phyloP scores from a whole-genome alignment of 2,329 filamentous ascomycete genomes.

The Beauveria rudraprayagi region DNA sequence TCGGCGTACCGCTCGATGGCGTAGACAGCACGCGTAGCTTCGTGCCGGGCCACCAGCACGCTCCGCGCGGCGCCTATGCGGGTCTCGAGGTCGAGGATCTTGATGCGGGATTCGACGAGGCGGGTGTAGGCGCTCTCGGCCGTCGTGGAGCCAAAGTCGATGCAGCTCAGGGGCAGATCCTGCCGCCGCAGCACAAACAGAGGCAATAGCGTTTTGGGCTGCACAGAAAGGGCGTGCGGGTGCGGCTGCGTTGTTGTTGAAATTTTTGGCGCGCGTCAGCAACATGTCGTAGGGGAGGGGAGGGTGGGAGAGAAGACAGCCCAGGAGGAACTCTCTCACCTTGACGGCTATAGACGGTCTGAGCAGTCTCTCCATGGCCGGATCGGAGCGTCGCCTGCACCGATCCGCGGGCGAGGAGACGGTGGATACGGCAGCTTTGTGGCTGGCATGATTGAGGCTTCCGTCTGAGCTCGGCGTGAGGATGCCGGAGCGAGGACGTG shows the following conservation, averaged over 20 bases:
- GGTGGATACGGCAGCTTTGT: conserved; percentile 21
- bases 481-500: conserved; percentile 37
- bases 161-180: conserved; percentile 49
- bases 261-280: background rate
- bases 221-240: conserved; percentile 43
- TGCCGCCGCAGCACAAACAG: conserved; percentile 56
- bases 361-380: conserved; percentile 44
- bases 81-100: conserved; percentile 54
- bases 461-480: conserved; percentile 33
- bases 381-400: conserved; percentile 29
- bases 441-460: conserved; percentile 22
- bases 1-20: conserved; percentile 57
- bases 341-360: conserved; percentile 44
- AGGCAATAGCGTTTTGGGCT: conserved; percentile 49
- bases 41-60: conserved; percentile 54
- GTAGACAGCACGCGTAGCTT: conserved; percentile 46
- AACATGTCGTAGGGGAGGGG: background rate
- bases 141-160: conserved; percentile 47
- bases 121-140: conserved; percentile 45
- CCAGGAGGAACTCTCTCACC: conserved; percentile 26
- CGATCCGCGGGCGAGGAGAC: conserved; percentile 19
- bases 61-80: conserved; percentile 46
- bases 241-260: conserved; percentile 37
- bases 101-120: conserved; percentile 53
- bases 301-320: background rate